phyloP scores from a whole-genome alignment of 2,329 filamentous ascomycete species.

The Claviceps sp. region DNA sequence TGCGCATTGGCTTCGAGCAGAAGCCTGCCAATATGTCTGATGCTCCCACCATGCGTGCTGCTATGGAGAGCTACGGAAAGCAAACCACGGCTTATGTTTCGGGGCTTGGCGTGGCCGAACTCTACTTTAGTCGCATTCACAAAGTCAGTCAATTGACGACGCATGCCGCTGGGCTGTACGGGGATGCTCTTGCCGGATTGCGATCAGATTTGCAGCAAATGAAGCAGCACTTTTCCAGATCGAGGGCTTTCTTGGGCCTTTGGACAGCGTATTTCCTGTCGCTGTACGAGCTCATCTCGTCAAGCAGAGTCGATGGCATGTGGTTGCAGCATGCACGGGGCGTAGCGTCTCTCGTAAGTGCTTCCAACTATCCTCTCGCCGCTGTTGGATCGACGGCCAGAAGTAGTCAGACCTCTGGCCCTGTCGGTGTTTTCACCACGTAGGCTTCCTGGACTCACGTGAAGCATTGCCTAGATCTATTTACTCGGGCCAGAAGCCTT shows the following conservation, averaged over 20 bases:
- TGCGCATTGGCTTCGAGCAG: constrained; percentile 4
- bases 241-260: constrained; percentile 6
- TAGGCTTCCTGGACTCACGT: too few species aligned
- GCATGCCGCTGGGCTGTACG: constrained; percentile 5
- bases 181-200: not conserved
- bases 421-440: too few species aligned
- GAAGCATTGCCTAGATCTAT: not conserved
- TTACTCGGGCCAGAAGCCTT: constrained; percentile 5
- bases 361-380: not conserved
- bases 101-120: constrained; percentile 6
- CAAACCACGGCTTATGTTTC: constrained; percentile 6
- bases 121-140: constrained; percentile 7
- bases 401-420: too few species aligned
- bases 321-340: constrained; percentile 4
- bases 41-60: constrained; percentile 6
- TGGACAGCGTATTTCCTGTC: constrained; percentile 6
- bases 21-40: constrained; percentile 2
- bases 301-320: not conserved
- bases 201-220: constrained; percentile 5
- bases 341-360: constrained; percentile 3
- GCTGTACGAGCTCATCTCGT: constrained; percentile 7
- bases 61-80: constrained; percentile 4
- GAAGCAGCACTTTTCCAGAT: not conserved
- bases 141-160: constrained; percentile 2
- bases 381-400: too few species aligned